phyloP scores from a whole-genome alignment of 2,329 filamentous ascomycete species.

The Fusarium siculi region DNA sequence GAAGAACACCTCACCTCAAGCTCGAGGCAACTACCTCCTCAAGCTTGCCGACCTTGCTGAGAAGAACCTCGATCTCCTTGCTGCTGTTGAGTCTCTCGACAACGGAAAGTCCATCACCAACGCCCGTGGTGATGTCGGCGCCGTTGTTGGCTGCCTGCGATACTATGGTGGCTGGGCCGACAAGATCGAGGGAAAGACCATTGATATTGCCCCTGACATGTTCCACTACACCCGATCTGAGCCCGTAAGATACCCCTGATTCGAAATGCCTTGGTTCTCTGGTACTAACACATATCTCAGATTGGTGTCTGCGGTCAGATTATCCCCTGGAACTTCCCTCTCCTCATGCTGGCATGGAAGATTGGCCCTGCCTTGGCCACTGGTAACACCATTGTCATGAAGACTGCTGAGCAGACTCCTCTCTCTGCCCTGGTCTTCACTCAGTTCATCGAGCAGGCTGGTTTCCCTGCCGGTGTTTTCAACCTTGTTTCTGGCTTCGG shows the following conservation, averaged over 20 bases:
- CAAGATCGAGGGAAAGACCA: constrained; percentile 89
- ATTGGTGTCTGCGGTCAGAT: constrained; percentile 87
- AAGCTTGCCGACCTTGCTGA: constrained; percentile 86
- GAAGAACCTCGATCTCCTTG: constrained; percentile 79
- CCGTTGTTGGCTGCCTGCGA: constrained; percentile 76
- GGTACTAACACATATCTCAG: constrained; percentile 37
- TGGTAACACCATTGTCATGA: constrained; percentile 78
- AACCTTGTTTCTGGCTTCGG: constrained; percentile 84
- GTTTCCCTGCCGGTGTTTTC: constrained; percentile 81
- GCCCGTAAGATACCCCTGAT: constrained; percentile 63
- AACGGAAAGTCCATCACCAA: constrained; percentile 85
- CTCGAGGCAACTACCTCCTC: constrained; percentile 74
- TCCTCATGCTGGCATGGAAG: constrained; percentile 88
- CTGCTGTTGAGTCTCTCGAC: constrained; percentile 86
- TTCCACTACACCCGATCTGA: constrained; percentile 86
- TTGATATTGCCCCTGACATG: constrained; percentile 80
- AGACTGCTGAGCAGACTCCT: constrained; percentile 81
- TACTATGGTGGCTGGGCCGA: constrained; percentile 87
- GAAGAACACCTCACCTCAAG: constrained; percentile 73
- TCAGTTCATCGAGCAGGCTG: constrained; percentile 76
- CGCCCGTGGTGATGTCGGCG: constrained; percentile 78
- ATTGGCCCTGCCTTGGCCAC: constrained; percentile 77
- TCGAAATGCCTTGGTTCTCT: not conserved
- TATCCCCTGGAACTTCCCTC: constrained; percentile 89
- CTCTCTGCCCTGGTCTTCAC: constrained; percentile 74